Conservation (phyloP, 1,284 basidiomycete species). For the Coriolopsis trogii region DNA sequence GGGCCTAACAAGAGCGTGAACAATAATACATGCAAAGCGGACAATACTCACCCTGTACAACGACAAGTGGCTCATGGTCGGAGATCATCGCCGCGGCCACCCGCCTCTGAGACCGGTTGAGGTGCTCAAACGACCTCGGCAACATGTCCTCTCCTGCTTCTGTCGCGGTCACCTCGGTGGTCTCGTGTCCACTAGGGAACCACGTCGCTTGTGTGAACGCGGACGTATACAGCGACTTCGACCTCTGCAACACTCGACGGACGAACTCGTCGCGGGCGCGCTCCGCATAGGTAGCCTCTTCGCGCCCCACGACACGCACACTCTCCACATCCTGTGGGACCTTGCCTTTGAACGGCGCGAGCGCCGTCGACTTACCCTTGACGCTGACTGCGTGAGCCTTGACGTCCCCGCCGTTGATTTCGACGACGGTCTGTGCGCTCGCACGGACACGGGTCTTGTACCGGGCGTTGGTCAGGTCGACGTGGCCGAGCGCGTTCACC, state of each 20-base stretch:
- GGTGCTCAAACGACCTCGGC: not conserved
- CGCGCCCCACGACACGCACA: conserved; percentile 8
- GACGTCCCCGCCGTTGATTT: conserved; percentile 3
- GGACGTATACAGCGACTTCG: not conserved
- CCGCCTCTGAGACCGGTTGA: conserved; percentile 1
- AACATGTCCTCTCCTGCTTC: not conserved
- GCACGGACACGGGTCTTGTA: conserved; percentile 30
- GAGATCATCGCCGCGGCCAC: conserved; percentile 5
- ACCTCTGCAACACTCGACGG: not conserved
- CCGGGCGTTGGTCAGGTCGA: conserved; percentile 25
- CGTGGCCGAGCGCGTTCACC: conserved; percentile 13
- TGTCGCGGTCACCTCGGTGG: too few relatives aligned
- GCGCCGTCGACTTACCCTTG: not conserved
- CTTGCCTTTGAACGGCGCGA: not conserved
- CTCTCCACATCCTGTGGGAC: not conserved
- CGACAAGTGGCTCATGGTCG: conserved; percentile 1
- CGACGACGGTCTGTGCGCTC: conserved; percentile 4
- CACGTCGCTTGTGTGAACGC: not conserved
- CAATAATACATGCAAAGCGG: not conserved
- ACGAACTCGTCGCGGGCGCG: not conserved
- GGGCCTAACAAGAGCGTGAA: conserved; percentile 9
- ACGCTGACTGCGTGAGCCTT: not conserved
- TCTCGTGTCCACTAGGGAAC: conserved; percentile 1
- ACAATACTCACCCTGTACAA: conserved; percentile 5
- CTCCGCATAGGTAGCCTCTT: conserved; percentile 1